phyloP scores from a whole-genome alignment of 306 rosid genomes.

The Pyrus pyrifolia region DNA sequence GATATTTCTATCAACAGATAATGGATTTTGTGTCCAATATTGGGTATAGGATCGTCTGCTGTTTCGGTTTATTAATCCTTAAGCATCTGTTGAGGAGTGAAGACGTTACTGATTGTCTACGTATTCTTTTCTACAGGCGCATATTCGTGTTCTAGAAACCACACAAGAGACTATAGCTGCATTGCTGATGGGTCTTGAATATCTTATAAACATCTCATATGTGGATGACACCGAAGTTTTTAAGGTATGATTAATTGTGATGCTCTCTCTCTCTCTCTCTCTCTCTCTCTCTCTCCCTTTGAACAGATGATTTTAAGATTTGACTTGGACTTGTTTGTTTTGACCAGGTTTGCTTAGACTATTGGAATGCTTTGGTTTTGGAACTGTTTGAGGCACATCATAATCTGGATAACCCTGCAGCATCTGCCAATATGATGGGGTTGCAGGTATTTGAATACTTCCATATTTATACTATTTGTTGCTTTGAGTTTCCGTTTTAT shows the following conservation, averaged over 20 bases:
- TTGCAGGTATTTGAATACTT: constrained; percentile 34
- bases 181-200: constrained; percentile 87
- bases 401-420: constrained; percentile 43
- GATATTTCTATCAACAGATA: background rate
- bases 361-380: constrained; percentile 87
- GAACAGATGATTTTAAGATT: background rate
- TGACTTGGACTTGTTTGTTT: constrained; percentile 2
- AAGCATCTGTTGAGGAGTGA: background rate
- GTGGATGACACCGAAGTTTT: constrained; percentile 97
- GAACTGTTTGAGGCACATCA: constrained; percentile 58
- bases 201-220: constrained; percentile 84
- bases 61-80: background rate
- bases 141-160: constrained; percentile 72
- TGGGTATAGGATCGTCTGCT: background rate
- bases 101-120: background rate
- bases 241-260: constrained; percentile 43
- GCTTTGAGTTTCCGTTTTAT: background rate
- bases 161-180: constrained; percentile 67
- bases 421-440: constrained; percentile 56
- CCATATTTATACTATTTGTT: background rate
- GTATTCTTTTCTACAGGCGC: constrained; percentile 44
- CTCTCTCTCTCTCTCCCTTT: background rate
- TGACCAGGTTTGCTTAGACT: constrained; percentile 88
- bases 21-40: background rate
- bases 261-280: background rate